Percentiles rank a stretch among this genome's conserved stretches.
Conservation (phyloP, 495 filamentous ascomycete genomes). For the Aspergillus saccharolyticus region DNA sequence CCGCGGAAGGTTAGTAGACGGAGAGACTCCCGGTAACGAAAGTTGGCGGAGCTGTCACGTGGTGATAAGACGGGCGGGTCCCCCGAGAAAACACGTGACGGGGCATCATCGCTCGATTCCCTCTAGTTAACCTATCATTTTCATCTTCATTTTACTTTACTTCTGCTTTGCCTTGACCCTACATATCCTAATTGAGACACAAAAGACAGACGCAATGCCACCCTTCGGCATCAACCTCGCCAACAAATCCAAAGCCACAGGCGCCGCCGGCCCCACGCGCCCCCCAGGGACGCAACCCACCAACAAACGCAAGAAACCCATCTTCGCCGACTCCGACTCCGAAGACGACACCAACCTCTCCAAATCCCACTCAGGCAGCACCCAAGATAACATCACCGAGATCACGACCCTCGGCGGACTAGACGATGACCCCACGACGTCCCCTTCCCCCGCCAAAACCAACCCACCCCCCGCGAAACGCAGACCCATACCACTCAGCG, state of each 20-base stretch:
- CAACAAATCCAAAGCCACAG: slow-evolving; percentile 28
- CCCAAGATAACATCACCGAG: slow-evolving; percentile 20
- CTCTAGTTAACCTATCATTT: too few species aligned
- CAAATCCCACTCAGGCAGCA: slow-evolving; percentile 24
- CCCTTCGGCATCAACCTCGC: slow-evolving; percentile 57
- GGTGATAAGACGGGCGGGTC: slow-evolving; percentile 21
- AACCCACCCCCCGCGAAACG: slow-evolving; percentile 30
- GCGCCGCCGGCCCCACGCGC: slow-evolving; percentile 23
- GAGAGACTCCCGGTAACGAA: too few species aligned
- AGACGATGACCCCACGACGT: too few species aligned
- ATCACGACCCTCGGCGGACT: slow-evolving; percentile 43
- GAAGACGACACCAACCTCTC: slow-evolving; percentile 43
- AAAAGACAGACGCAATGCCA: slow-evolving; percentile 33
- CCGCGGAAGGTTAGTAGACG: too few species aligned
- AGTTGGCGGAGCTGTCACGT: slow-evolving; percentile 13
- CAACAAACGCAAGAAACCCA: slow-evolving; percentile 47
- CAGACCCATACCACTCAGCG: slow-evolving; percentile 21
- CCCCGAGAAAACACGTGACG: too few species aligned
- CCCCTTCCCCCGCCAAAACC: slow-evolving; percentile 6
- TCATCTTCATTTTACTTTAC: too few species aligned
- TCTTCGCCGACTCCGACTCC: slow-evolving; percentile 45
- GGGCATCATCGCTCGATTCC: too few species aligned
- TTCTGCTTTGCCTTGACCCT: too few species aligned
- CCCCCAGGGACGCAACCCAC: slow-evolving; percentile 7
- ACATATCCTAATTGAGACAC: neutral